Evolutionary conservation across 176 grass and related monocot genomes (phyloP).

Genomic region (Oryza australiensis): DNA sequence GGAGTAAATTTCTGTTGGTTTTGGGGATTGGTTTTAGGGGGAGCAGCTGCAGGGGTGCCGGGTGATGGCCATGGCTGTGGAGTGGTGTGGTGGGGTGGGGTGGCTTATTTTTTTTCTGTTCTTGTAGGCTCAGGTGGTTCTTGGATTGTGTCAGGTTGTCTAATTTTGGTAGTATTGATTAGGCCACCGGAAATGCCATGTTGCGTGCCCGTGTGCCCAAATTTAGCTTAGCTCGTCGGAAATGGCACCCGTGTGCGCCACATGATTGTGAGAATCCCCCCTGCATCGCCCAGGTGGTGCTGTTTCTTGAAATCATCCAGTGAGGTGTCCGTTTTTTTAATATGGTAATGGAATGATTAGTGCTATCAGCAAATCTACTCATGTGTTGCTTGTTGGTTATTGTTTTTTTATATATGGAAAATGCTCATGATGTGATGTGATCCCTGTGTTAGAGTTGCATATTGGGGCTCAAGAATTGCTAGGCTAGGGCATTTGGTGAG

Average conservation of each 20-base stretch:
- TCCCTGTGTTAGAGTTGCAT: neutral
- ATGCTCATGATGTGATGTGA: slow-evolving; percentile 2
- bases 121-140: slow-evolving; percentile 26
- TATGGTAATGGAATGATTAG: slow-evolving; percentile 40
- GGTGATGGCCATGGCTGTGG: no score
- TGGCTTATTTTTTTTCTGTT: neutral
- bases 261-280: slow-evolving; percentile 39
- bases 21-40: neutral
- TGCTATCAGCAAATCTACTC: slow-evolving; percentile 20
- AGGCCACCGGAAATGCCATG: slow-evolving; percentile 26
- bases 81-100: no score
- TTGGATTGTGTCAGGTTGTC: slow-evolving; percentile 36
- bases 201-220: slow-evolving; percentile 26
- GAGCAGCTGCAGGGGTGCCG: no score
- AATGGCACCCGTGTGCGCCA: slow-evolving; percentile 28
- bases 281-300: neutral
- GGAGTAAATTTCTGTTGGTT: neutral
- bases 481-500: neutral
- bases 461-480: slow-evolving; percentile 12
- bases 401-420: neutral
- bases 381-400: neutral
- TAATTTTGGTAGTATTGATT: slow-evolving; percentile 39
- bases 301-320: slow-evolving; percentile 42
- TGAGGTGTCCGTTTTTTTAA: neutral
- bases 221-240: slow-evolving; percentile 17